phyloP scores from a whole-genome alignment of 345 rosid species.

The Citrus reticulata region DNA sequence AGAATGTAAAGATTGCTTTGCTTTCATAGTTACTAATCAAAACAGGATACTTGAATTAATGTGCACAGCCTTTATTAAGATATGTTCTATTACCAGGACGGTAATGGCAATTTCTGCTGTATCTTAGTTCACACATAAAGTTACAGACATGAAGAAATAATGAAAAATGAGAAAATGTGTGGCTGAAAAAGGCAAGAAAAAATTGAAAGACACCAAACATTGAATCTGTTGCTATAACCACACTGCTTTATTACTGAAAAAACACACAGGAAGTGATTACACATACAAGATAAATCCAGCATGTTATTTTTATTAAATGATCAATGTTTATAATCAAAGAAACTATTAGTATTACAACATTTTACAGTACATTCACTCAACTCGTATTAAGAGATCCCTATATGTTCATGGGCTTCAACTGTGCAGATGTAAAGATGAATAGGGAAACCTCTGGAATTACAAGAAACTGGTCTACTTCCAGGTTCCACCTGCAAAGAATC shows the following conservation, averaged over 20 bases:
- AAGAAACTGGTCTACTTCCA: constrained; percentile 1
- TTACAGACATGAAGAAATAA: no score
- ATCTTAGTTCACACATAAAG: no score
- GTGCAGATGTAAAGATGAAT: not conserved
- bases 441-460: not conserved
- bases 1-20: not conserved
- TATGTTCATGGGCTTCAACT: not conserved
- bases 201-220: no score
- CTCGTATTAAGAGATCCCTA: not conserved
- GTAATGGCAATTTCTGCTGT: not conserved
- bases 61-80: no score
- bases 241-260: not conserved
- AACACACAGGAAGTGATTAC: not conserved
- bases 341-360: not conserved
- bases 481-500: constrained; percentile 18
- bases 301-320: not conserved
- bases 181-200: no score
- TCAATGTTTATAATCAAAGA: not conserved
- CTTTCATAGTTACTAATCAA: not conserved
- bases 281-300: not conserved
- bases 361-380: not conserved
- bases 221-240: no score
- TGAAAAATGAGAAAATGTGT: no score
- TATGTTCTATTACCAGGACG: no score
- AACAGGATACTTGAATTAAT: not conserved